These are phyloP conservation scores for Beta macrorhiza DNA, from an alignment of 179 eudicot species.

Conservation along the genomic window DNA sequence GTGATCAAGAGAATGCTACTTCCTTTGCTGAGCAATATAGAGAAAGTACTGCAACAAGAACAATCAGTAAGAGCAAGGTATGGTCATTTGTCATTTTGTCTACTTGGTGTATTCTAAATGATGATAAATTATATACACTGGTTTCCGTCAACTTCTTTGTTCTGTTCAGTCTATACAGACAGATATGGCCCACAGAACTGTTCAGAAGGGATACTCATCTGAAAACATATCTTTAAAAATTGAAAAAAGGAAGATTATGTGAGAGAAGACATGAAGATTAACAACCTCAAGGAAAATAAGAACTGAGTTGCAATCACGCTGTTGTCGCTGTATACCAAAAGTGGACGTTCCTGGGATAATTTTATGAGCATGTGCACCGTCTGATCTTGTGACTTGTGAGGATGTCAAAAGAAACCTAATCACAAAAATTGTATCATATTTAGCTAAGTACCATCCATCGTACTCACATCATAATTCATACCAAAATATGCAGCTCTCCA, in stretches of 20 bases:
- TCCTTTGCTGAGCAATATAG: slow-evolving; percentile 36
- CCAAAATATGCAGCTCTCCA: neutral
- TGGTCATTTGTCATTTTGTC: neutral
- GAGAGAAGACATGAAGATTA: neutral
- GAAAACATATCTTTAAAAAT: neutral
- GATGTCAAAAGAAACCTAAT: neutral
- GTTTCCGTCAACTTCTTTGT: neutral
- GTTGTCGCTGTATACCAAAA: neutral
- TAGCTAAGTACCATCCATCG: neutral
- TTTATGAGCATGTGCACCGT: neutral
- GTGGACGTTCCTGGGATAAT: neutral
- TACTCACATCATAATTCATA: neutral
- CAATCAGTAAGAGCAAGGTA: slow-evolving; percentile 72
- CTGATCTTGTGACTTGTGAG: neutral
- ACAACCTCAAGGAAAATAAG: neutral
- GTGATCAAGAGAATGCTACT: slow-evolving; percentile 40
- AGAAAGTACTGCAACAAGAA: slow-evolving; percentile 40
- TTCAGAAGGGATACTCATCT: neutral
- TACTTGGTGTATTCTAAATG: neutral
- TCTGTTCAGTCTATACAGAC: neutral
- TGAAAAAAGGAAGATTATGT: neutral
- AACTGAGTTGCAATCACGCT: neutral
- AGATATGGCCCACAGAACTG: neutral
- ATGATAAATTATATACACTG: neutral
- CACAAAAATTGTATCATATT: neutral